Evolutionary conservation across 139 green algal species (phyloP).

Genomic region (Haematococcus lacustris): DNA sequence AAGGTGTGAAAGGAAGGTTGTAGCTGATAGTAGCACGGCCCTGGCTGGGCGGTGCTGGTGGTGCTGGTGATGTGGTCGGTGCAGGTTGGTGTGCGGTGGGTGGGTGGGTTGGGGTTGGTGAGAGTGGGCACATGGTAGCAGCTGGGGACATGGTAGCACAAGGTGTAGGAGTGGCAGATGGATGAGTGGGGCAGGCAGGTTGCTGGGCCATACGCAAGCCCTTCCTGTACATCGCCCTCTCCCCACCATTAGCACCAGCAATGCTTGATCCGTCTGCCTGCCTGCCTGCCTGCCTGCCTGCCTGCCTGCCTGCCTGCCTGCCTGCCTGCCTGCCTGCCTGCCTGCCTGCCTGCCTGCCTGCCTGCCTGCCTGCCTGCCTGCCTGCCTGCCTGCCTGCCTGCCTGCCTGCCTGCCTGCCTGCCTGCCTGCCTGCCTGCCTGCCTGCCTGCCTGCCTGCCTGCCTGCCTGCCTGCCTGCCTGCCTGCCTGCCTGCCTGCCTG

Average conservation of each 20-base stretch:
- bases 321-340: too few species aligned
- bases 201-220: neutral
- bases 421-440: neutral
- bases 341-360: too few species aligned
- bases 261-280: neutral
- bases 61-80: neutral
- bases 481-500: too few species aligned
- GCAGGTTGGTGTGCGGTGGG: neutral
- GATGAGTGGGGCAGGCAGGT: neutral
- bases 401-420: neutral
- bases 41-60: too few species aligned
- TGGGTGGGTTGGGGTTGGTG: neutral
- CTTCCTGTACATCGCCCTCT: neutral
- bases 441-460: neutral
- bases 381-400: neutral
- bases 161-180: neutral
- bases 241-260: neutral
- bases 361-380: slow-evolving; percentile 2
- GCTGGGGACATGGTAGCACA: too few species aligned
- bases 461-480: neutral
- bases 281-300: too few species aligned
- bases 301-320: too few species aligned
- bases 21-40: neutral
- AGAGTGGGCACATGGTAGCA: neutral
- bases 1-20: slow-evolving; percentile 28